Conservation (phyloP, 2,329 filamentous ascomycete genomes). For the Aspergillus sp. region DNA sequence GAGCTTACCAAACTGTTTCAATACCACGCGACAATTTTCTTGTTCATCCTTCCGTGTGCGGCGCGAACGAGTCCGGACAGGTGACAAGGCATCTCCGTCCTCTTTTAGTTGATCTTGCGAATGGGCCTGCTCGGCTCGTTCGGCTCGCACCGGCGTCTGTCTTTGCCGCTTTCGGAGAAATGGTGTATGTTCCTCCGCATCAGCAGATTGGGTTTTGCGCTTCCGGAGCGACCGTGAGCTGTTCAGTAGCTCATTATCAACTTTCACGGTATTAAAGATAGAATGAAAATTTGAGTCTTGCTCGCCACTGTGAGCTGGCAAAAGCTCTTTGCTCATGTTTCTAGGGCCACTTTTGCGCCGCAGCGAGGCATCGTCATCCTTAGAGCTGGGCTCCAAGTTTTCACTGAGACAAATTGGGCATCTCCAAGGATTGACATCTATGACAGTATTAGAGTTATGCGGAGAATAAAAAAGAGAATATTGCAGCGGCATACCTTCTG, state of each 20-base stretch:
- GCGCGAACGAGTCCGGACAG: slow-evolving; percentile 55
- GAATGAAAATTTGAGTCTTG: slow-evolving; percentile 71
- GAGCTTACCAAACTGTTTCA: slow-evolving; percentile 47
- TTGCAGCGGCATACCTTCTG: slow-evolving; percentile 56
- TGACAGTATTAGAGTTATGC: not conserved
- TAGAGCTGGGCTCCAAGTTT: slow-evolving; percentile 34
- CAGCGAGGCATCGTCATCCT: slow-evolving; percentile 18
- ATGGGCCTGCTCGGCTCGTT: slow-evolving; percentile 24
- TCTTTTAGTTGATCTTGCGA: slow-evolving; percentile 22
- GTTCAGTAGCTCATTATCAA: slow-evolving; percentile 72
- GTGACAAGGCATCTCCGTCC: slow-evolving; percentile 20
- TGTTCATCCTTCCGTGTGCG: slow-evolving; percentile 50
- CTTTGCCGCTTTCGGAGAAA: slow-evolving; percentile 51
- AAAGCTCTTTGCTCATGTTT: slow-evolving; percentile 68
- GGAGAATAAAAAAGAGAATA: not conserved
- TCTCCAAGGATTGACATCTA: slow-evolving; percentile 61
- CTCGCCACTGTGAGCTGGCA: slow-evolving; percentile 66
- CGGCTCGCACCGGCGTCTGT: slow-evolving; percentile 29
- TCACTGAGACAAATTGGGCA: slow-evolving; percentile 58
- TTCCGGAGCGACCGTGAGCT: slow-evolving; percentile 77
- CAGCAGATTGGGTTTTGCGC: slow-evolving; percentile 74
- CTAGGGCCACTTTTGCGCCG: slow-evolving; percentile 60
- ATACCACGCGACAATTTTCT: slow-evolving; percentile 40
- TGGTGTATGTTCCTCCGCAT: slow-evolving; percentile 50
- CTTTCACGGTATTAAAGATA: slow-evolving; percentile 70